A percentile compares a stretch with the other conserved stretches of the same genome.
Conservation (phyloP, 768 basidiomycete genomes). For the Daedaleopsis nitida region DNA sequence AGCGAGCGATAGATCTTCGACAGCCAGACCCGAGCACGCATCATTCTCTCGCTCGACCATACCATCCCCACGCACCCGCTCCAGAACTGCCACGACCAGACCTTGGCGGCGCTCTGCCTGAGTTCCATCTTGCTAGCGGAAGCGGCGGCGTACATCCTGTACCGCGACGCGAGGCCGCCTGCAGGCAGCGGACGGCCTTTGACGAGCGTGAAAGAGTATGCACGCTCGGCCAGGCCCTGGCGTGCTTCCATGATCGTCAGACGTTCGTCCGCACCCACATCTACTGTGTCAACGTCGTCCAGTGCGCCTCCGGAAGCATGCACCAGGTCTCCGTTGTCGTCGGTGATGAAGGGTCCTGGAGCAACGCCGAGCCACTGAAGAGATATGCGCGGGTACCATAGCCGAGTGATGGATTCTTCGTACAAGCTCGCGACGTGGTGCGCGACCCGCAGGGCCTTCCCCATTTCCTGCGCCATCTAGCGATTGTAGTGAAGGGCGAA, state of each 20-base stretch:
- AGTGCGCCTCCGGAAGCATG: not conserved
- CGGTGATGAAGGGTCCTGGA: slow-evolving; percentile 34
- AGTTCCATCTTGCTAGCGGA: slow-evolving; percentile 12
- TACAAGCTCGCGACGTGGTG: slow-evolving; percentile 33
- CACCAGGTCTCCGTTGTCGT: slow-evolving; percentile 25
- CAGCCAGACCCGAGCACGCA: slow-evolving; percentile 35
- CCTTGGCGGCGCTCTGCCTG: not conserved
- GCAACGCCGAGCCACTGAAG: slow-evolving; percentile 45
- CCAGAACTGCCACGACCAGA: slow-evolving; percentile 14
- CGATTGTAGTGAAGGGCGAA: not conserved
- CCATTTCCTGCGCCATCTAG: slow-evolving; percentile 48
- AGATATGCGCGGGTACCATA: slow-evolving; percentile 45
- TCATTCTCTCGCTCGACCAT: slow-evolving; percentile 24
- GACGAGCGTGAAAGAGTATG: slow-evolving; percentile 13
- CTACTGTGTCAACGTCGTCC: not conserved
- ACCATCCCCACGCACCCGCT: slow-evolving; percentile 20
- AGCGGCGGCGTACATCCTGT: slow-evolving; percentile 4
- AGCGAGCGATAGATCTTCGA: slow-evolving; percentile 34
- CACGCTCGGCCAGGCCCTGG: slow-evolving; percentile 37
- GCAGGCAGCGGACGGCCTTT: slow-evolving; percentile 12
- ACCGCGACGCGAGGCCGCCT: slow-evolving; percentile 8
- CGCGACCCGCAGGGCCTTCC: slow-evolving; percentile 37
- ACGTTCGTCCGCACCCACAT: slow-evolving; percentile 23
- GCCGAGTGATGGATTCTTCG: slow-evolving; percentile 34
- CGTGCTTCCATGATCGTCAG: slow-evolving; percentile 35